Conservation (phyloP, 2,329 filamentous ascomycete genomes). For the Bimuria novae-zelandiae region DNA sequence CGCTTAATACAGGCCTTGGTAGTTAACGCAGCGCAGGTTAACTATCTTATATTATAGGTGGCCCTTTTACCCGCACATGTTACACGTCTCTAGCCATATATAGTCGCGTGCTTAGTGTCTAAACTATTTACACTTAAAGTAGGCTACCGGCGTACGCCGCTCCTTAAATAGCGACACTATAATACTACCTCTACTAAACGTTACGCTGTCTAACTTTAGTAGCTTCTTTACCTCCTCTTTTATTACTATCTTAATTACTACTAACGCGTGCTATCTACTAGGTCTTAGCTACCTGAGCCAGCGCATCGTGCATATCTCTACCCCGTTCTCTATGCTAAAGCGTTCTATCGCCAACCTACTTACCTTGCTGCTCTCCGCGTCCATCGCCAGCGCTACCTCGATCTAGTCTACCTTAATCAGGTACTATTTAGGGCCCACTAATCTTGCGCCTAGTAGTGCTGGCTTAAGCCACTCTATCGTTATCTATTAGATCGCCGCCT, state of each 20-base stretch:
- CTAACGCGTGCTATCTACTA: no score
- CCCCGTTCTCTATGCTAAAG: no score
- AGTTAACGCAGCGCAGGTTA: constrained; percentile 14
- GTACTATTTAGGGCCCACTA: no score
- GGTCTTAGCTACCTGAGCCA: no score
- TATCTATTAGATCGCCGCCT: no score
- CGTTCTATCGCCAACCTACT: constrained; percentile 15
- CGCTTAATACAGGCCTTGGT: background rate
- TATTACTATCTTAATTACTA: constrained; percentile 16
- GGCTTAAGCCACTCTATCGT: no score
- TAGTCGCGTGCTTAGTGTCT: constrained; percentile 15
- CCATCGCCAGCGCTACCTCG: constrained; percentile 17
- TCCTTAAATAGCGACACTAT: constrained; percentile 13
- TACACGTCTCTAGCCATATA: constrained; percentile 2
- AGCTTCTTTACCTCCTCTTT: constrained; percentile 18
- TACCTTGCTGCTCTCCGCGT: constrained; percentile 13
- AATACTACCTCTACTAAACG: constrained; percentile 11
- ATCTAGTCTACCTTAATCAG: no score
- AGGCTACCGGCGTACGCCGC: constrained; percentile 13
- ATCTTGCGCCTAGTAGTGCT: no score
- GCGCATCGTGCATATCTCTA: no score
- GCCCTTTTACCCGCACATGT: constrained; percentile 10
- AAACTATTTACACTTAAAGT: constrained; percentile 12
- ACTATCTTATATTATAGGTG: constrained; percentile 6
- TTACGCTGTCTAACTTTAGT: constrained; percentile 13